Evolutionary conservation across 768 basidiomycete species (phyloP).

Genomic region (Auricularia sp.): DNA sequence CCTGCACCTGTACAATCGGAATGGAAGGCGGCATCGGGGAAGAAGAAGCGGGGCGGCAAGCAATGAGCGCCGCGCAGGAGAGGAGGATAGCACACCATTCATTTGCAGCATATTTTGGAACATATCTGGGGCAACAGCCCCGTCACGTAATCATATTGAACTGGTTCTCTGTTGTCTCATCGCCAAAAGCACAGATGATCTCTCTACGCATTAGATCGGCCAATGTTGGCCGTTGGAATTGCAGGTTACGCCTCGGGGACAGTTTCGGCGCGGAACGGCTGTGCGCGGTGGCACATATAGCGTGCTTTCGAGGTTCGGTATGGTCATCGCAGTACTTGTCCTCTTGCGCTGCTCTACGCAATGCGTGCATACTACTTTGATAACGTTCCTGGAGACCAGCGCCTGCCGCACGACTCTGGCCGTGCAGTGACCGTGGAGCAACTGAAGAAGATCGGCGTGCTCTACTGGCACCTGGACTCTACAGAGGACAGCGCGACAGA

Average conservation of each 20-base stretch:
- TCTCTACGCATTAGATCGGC: no score
- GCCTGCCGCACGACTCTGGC: slow-evolving; percentile 64
- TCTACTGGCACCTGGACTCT: slow-evolving; percentile 51
- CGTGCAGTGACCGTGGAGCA: slow-evolving; percentile 30
- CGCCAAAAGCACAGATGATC: neutral
- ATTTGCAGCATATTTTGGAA: neutral
- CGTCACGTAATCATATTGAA: neutral
- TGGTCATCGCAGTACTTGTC: no score
- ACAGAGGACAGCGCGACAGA: slow-evolving; percentile 46
- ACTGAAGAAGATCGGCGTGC: slow-evolving; percentile 52
- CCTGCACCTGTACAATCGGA: slow-evolving; percentile 48
- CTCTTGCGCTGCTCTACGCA: no score
- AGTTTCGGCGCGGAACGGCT: no score
- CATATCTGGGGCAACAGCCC: neutral
- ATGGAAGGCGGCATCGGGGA: slow-evolving; percentile 89
- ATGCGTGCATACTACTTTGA: slow-evolving; percentile 76
- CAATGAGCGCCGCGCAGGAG: neutral
- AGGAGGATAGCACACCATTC: neutral
- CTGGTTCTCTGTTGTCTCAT: neutral
- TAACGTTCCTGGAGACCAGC: slow-evolving; percentile 69
- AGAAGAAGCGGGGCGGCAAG: slow-evolving; percentile 76
- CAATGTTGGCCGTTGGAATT: no score
- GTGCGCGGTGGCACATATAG: no score
- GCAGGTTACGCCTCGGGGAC: no score
- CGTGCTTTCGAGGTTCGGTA: no score